A percentile compares a stretch with the other conserved stretches of the same genome.
Conservation (phyloP, 139 green algal genomes). For the Chlamydomonas urium region DNA sequence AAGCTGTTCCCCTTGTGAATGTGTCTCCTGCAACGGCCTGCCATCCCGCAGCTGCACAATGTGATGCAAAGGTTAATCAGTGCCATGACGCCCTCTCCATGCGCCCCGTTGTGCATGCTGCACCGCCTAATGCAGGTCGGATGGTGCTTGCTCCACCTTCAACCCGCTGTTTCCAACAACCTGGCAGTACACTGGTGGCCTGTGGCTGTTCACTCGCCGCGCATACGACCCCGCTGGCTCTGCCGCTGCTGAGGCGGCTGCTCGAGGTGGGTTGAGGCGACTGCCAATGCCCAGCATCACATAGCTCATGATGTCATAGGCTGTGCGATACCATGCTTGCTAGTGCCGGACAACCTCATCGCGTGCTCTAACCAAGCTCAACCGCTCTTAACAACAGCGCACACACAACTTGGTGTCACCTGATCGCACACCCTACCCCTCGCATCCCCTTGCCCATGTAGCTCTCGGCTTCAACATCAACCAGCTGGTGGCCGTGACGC, state of each 20-base stretch:
- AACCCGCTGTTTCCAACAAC: neutral
- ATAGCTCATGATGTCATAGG: neutral
- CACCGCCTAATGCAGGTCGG: neutral
- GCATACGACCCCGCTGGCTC: constrained; percentile 15
- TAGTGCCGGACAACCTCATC: neutral
- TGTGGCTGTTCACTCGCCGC: constrained; percentile 25
- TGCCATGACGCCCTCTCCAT: too few species aligned
- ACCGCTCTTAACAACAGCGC: neutral
- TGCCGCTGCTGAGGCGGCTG: neutral
- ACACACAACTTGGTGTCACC: neutral
- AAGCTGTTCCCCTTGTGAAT: too few species aligned
- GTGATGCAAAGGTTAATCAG: too few species aligned
- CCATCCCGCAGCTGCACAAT: too few species aligned
- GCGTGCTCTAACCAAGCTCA: neutral
- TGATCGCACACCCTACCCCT: neutral
- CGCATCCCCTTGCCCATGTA: neutral
- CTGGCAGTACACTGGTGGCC: neutral
- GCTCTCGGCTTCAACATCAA: neutral
- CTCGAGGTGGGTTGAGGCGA: neutral
- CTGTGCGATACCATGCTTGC: neutral
- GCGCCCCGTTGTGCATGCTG: too few species aligned
- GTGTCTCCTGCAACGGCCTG: too few species aligned
- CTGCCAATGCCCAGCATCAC: neutral
- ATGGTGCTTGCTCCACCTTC: neutral
- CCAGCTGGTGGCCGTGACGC: neutral